Conservation (phyloP, 345 rosid species). For the Eucalyptus rudis region DNA sequence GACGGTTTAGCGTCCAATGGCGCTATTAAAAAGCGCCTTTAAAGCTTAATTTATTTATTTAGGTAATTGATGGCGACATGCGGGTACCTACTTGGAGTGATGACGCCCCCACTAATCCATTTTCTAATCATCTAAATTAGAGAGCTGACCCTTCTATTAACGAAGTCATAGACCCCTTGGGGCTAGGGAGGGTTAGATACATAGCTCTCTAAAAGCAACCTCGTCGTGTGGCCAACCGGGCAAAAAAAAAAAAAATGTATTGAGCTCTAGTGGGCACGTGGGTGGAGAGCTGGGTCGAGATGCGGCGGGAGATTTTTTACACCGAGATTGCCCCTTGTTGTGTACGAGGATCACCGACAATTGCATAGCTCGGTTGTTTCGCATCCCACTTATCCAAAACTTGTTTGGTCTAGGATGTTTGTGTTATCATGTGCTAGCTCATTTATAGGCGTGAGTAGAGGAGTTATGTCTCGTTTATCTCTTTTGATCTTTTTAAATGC, state of each 20-base stretch:
- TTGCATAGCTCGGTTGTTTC: accelerated
- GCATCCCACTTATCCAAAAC: background rate
- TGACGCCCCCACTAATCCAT: background rate
- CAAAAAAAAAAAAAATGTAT: background rate
- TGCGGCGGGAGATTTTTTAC: background rate
- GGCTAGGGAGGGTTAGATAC: background rate
- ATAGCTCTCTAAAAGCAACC: background rate
- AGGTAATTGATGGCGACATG: background rate
- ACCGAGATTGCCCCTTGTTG: background rate
- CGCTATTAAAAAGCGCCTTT: background rate
- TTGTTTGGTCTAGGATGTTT: background rate
- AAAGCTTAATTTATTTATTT: background rate
- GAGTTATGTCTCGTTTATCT: background rate
- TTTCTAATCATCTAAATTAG: background rate
- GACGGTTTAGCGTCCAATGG: background rate
- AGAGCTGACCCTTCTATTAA: background rate
- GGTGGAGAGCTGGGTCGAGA: background rate
- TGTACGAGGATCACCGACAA: background rate
- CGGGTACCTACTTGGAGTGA: background rate
- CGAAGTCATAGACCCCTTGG: background rate
- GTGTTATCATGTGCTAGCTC: background rate
- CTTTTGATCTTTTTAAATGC: background rate
- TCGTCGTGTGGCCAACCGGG: background rate
- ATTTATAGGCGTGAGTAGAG: background rate
- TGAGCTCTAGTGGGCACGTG: background rate